Conservation (phyloP, 2,329 filamentous ascomycete species). For the Penicillium crustosum region DNA sequence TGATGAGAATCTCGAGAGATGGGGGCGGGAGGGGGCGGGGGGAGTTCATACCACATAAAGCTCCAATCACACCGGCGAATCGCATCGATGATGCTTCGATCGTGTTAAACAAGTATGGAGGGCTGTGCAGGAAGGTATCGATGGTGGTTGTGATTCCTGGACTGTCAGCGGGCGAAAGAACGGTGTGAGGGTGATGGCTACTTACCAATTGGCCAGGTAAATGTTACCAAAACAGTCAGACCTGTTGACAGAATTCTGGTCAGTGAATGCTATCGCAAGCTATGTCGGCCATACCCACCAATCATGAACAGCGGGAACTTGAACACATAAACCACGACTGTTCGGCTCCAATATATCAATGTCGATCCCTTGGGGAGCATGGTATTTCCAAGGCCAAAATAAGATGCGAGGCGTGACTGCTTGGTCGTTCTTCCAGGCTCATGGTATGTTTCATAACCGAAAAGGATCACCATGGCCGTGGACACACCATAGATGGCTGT, state of each 20-base stretch:
- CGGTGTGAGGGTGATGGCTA: not conserved
- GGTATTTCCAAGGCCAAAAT: conserved; percentile 36
- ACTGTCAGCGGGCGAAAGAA: not conserved
- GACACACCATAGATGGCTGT: conserved; percentile 39
- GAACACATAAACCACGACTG: conserved; percentile 30
- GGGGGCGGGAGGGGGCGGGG: not conserved
- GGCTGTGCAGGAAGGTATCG: conserved; percentile 34
- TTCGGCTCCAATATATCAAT: conserved; percentile 26
- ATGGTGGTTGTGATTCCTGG: conserved; percentile 39
- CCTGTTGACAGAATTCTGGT: conserved; percentile 10
- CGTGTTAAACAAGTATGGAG: conserved; percentile 37
- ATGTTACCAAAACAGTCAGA: conserved; percentile 37
- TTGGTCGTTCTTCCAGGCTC: conserved; percentile 9
- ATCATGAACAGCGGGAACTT: conserved; percentile 33
- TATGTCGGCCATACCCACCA: conserved; percentile 9
- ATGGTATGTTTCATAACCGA: conserved; percentile 40
- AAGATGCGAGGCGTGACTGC: conserved; percentile 24
- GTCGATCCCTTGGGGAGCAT: conserved; percentile 28
- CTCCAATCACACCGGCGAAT: conserved; percentile 39
- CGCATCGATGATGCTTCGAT: conserved; percentile 39
- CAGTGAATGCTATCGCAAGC: not conserved
- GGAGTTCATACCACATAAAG: conserved; percentile 26
- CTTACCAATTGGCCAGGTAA: conserved; percentile 41
- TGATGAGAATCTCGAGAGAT: not conserved
- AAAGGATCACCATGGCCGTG: conserved; percentile 34